Conservation (phyloP, 345 rosid species). For the Euphorbia pulcherrima region DNA sequence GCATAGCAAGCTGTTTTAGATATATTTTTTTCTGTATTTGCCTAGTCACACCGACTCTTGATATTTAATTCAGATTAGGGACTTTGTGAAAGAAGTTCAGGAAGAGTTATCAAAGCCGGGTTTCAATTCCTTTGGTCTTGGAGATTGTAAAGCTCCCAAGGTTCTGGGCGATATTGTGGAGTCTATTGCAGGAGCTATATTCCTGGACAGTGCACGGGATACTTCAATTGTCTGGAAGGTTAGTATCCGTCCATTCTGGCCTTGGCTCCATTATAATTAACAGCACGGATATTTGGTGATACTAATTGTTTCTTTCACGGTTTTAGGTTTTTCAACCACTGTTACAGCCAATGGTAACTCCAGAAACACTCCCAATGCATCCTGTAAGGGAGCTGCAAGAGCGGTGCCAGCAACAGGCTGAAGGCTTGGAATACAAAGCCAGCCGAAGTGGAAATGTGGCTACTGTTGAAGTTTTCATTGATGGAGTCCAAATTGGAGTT, state of each 20-base stretch:
- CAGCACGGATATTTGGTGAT: neutral
- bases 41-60: slow-evolving; percentile 15
- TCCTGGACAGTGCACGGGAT: slow-evolving; percentile 76
- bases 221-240: slow-evolving; percentile 92
- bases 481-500: slow-evolving; percentile 81
- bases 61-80: slow-evolving; percentile 61
- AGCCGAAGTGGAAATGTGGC: slow-evolving; percentile 81
- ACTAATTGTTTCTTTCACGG: neutral
- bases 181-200: slow-evolving; percentile 95
- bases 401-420: slow-evolving; percentile 97
- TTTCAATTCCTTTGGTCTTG: slow-evolving; percentile 92
- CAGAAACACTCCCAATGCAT: slow-evolving; percentile 98
- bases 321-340: slow-evolving; percentile 84
- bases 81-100: slow-evolving; percentile 84
- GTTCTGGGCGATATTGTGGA: slow-evolving; percentile 97
- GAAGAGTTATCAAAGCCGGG: slow-evolving; percentile 79
- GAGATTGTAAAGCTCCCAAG: slow-evolving; percentile 98
- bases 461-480: slow-evolving; percentile 90
- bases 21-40: slow-evolving; percentile 1
- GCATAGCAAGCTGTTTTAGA: neutral
- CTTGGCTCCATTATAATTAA: neutral
- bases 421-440: slow-evolving; percentile 93
- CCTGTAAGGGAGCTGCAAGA: slow-evolving; percentile 99
- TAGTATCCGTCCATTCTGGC: slow-evolving; percentile 24
- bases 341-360: slow-evolving; percentile 96